A percentile compares a stretch with the other conserved stretches of the same genome.
Evolutionary conservation across 139 green algal species (phyloP).

Genomic region (Marvania coccoides): DNA sequence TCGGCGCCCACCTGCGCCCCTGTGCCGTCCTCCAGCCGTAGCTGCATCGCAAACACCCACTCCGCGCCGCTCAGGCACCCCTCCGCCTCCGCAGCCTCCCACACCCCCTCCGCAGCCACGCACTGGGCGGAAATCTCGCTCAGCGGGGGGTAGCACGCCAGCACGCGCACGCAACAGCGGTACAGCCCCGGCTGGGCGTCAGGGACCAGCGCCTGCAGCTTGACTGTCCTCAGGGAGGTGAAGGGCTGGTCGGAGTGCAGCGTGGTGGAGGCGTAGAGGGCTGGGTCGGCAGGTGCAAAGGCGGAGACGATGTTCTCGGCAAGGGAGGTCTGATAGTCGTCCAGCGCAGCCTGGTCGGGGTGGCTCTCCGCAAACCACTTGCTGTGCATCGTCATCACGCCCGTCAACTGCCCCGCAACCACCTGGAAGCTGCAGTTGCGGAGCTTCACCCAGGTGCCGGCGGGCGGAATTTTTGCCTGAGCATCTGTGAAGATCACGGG

Average conservation of each 20-base stretch:
- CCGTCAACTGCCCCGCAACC: constrained; percentile 30
- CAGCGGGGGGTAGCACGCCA: constrained; percentile 10
- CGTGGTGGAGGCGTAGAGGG: constrained; percentile 1
- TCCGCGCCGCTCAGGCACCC: not conserved
- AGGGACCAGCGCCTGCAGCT: not conserved
- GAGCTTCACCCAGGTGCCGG: constrained; percentile 35
- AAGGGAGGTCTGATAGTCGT: not conserved
- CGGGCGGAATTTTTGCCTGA: not conserved
- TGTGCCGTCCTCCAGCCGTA: constrained; percentile 30
- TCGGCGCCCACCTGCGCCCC: constrained; percentile 16
- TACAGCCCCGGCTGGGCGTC: constrained; percentile 3
- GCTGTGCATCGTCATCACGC: constrained; percentile 1
- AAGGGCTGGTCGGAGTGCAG: constrained; percentile 1
- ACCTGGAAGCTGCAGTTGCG: constrained; percentile 27
- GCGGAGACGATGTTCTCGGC: constrained; percentile 11
- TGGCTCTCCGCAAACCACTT: too few species aligned
- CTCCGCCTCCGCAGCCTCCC: not conserved
- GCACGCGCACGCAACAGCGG: constrained; percentile 16
- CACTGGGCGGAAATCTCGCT: not conserved
- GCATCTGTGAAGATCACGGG: constrained; percentile 19
- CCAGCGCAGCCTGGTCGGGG: not conserved
- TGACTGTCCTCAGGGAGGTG: constrained; percentile 5
- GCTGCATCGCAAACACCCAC: constrained; percentile 18
- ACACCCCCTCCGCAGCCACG: not conserved
- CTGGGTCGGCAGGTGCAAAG: not conserved